These are phyloP conservation scores for Mortierella hygrophila DNA, from an alignment of 192 early-diverging fungal genomes.

Conservation along the genomic window DNA sequence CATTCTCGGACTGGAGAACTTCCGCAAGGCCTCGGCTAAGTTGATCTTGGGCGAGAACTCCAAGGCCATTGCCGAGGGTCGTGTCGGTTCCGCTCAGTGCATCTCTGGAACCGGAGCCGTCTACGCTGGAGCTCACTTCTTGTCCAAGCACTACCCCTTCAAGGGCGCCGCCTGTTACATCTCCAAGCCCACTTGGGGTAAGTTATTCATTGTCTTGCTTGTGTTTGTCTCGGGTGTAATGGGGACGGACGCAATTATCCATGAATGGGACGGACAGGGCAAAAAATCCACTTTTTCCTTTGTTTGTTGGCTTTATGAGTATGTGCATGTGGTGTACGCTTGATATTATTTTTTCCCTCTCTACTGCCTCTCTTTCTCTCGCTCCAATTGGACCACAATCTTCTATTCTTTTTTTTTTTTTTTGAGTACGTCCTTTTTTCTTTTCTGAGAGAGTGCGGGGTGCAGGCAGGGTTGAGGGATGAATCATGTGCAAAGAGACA, in stretches of 20 bases:
- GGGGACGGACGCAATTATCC: neutral
- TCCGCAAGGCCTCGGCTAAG: constrained; percentile 83
- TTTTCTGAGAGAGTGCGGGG: neutral
- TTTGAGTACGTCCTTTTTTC: neutral
- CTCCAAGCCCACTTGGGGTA: constrained; percentile 98
- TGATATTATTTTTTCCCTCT: constrained; percentile 1
- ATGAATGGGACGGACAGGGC: no score
- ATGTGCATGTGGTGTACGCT: neutral
- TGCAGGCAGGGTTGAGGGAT: neutral
- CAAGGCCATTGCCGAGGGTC: constrained; percentile 74
- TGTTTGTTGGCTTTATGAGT: neutral
- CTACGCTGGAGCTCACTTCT: constrained; percentile 86
- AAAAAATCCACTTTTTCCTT: constrained; percentile 2
- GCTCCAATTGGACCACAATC: neutral
- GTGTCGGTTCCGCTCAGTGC: constrained; percentile 85
- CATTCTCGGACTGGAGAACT: constrained; percentile 85
- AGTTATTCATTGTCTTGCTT: constrained; percentile 8
- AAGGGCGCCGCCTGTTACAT: constrained; percentile 80
- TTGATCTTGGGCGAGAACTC: constrained; percentile 88
- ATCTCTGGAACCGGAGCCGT: constrained; percentile 97
- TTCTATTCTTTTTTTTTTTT: neutral
- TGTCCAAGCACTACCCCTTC: constrained; percentile 76
- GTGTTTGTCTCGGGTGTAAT: neutral
- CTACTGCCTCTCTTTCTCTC: neutral
- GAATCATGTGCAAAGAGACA: neutral